These are phyloP conservation scores for Camillea tinctor DNA, from an alignment of 2,329 filamentous ascomycete genomes.

Conservation along the genomic window DNA sequence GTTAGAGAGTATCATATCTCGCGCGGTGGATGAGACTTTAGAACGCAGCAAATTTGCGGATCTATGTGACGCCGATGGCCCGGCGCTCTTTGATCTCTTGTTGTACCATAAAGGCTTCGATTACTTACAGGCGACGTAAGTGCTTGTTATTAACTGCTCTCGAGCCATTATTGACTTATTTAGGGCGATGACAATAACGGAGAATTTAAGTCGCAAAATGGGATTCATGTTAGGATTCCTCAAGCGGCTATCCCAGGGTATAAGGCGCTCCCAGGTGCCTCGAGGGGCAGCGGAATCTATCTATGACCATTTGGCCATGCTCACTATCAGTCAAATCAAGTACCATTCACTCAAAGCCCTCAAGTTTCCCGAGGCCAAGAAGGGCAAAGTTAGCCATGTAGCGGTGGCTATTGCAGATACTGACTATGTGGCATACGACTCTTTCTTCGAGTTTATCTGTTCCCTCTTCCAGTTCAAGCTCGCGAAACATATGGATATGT, in stretches of 20 bases:
- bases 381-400: background rate
- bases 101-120: slow-evolving; percentile 7
- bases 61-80: slow-evolving; percentile 16
- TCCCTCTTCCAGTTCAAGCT: slow-evolving; percentile 16
- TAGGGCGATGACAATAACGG: slow-evolving; percentile 12
- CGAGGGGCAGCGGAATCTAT: slow-evolving; percentile 5
- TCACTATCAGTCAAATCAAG: slow-evolving; percentile 1
- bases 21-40: slow-evolving; percentile 1
- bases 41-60: background rate
- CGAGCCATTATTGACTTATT: background rate
- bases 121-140: slow-evolving; percentile 17
- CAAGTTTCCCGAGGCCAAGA: background rate
- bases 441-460: slow-evolving; percentile 10
- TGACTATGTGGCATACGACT: slow-evolving; percentile 1
- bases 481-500: slow-evolving; percentile 14
- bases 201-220: background rate
- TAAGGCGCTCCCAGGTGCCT: slow-evolving; percentile 5
- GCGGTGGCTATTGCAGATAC: background rate
- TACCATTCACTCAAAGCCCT: background rate
- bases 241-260: slow-evolving; percentile 5
- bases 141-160: background rate
- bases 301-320: slow-evolving; percentile 11
- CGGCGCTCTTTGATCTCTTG: slow-evolving; percentile 13
- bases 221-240: slow-evolving; percentile 16
- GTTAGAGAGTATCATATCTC: slow-evolving; percentile 4